These are phyloP conservation scores for Fusarium drepaniforme DNA, from an alignment of 2,329 filamentous ascomycete genomes.

Conservation along the genomic window DNA sequence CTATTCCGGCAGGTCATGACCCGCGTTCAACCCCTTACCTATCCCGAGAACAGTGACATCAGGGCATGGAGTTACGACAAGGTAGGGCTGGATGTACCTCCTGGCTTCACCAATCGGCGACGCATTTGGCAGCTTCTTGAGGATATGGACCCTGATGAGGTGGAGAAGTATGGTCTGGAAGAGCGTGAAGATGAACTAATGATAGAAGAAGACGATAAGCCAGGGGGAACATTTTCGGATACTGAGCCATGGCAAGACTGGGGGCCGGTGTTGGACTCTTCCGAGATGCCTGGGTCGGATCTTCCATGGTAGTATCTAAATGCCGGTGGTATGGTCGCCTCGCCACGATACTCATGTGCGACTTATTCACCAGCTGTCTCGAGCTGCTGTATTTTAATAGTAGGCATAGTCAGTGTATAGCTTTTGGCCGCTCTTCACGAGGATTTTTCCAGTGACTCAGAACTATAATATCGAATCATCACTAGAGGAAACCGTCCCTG, in stretches of 20 bases:
- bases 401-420: background rate
- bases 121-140: background rate
- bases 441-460: background rate
- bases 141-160: background rate
- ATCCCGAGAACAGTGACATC: background rate
- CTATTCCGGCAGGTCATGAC: background rate
- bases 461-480: background rate
- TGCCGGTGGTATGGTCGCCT: background rate
- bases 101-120: background rate
- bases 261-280: background rate
- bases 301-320: background rate
- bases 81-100: background rate
- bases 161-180: background rate
- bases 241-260: background rate
- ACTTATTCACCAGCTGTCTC: background rate
- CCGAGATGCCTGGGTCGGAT: background rate
- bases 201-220: background rate
- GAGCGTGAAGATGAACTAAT: background rate
- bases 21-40: background rate
- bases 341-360: background rate
- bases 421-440: background rate
- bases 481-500: background rate
- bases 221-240: background rate
- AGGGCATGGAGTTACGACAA: background rate
- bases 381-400: background rate